Base-by-base conservation (phyloP, 2,329 filamentous ascomycete genomes). In the Fusarium sp. region DNA sequence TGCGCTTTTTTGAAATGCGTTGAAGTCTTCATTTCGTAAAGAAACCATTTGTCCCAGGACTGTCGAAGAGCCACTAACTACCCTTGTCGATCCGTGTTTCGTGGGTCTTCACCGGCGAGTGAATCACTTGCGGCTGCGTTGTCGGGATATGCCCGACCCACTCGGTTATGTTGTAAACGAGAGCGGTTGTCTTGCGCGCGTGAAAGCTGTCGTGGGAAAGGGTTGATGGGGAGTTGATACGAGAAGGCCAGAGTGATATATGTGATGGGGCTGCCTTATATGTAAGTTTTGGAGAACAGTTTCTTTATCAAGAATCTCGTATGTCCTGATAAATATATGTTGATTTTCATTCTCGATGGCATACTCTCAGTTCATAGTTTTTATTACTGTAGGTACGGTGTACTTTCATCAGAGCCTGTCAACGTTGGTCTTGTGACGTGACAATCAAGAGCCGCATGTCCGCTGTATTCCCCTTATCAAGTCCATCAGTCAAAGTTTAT, bases 381-480 rank as follows among this genome's bases (percentile, higher is more conserved):
- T 33, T 14, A 19, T 19, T 25, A 21, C 16, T 37, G 35, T 37
- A 37, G 35, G 29, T 31, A 31, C 12, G 29, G 29, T 12, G 5
- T 35, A 35, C 23, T 33, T 46, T 29, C 25, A 44, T 29, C 27
- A 46, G 35, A 38, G 23, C 49, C 23, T 12, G 33, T 37, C 18
- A 37, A 31, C 23, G 33, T 18, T 48, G 35, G 19, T 42, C 35
- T 61, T 61, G 69, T 72, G 69, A 69, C 69, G 44, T 51, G 59
- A 59, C 45, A 49, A 33, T n/a, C 29, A 51, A 27, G 35, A 58
- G 29, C 39, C 44, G 63, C 58, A 73, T 67, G 46, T 25, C 66
- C 60, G 58, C 31, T 45, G 29, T 56, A 70, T 73, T 73, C 38
- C 71, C 70, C 69, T 77, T 76, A 76, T 77, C 74, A 54, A 42